phyloP scores from a whole-genome alignment of 2,329 filamentous ascomycete genomes.

The Aspergillus arachidicola region DNA sequence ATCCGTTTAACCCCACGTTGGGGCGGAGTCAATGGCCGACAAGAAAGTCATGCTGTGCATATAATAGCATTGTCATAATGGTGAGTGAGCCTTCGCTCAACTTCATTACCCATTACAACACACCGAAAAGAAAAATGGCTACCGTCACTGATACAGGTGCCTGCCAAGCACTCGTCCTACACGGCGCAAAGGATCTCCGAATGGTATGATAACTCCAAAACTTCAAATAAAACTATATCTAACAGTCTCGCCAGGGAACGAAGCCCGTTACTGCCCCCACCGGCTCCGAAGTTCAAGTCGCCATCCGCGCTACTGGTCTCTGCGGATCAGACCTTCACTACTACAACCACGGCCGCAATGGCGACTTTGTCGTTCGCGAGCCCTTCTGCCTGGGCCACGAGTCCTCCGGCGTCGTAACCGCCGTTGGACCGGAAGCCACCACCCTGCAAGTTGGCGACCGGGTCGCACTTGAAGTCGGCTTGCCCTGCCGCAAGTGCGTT shows the following conservation, averaged over 20 bases:
- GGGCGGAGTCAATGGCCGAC: neutral
- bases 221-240: constrained; percentile 6
- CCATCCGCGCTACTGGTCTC: constrained; percentile 67
- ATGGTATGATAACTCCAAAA: constrained; percentile 46
- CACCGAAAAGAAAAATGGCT: constrained; percentile 24
- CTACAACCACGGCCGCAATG: constrained; percentile 84
- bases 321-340: constrained; percentile 79
- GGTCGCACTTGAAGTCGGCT: constrained; percentile 89
- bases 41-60: neutral
- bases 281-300: constrained; percentile 63
- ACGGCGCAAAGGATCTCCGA: constrained; percentile 63
- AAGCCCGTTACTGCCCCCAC: constrained; percentile 51
- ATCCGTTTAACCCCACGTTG: constrained; percentile 24
- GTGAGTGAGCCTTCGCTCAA: neutral
- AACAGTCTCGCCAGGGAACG: constrained; percentile 53
- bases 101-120: neutral
- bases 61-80: neutral
- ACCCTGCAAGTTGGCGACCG: constrained; percentile 73
- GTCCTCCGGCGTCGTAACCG: constrained; percentile 77
- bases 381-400: constrained; percentile 81
- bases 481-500: constrained; percentile 71
- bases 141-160: constrained; percentile 10
- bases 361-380: constrained; percentile 78
- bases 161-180: constrained; percentile 55
- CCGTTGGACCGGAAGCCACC: constrained; percentile 65